Conservation (phyloP, 1,139 yeast species). For the Geotrichum armillariae region DNA sequence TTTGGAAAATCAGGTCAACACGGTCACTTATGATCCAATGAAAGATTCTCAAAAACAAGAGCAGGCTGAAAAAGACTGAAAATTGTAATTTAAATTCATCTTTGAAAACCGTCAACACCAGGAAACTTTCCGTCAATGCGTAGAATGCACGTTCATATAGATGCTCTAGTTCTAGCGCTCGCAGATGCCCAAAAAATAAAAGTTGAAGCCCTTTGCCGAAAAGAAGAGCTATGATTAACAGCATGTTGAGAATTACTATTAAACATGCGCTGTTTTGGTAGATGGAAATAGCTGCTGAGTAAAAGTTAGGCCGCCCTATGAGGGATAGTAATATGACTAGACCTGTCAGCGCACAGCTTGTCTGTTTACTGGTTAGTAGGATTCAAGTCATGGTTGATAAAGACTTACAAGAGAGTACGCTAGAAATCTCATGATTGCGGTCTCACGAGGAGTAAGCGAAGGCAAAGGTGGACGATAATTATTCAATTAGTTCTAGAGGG, state of each 20-base stretch:
- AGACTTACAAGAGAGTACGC: constrained; percentile 23
- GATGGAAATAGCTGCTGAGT: constrained; percentile 47
- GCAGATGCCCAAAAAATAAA: constrained; percentile 70
- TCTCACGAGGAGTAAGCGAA: neutral
- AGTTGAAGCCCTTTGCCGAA: constrained; percentile 49
- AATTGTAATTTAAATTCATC: constrained; percentile 56
- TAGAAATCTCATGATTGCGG: constrained; percentile 28
- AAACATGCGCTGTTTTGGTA: constrained; percentile 46
- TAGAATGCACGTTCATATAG: constrained; percentile 66
- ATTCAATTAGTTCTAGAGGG: too few species aligned
- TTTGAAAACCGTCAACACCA: constrained; percentile 62
- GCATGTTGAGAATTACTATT: constrained; percentile 46
- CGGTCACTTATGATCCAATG: constrained; percentile 65
- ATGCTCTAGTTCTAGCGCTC: constrained; percentile 77
- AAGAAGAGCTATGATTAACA: constrained; percentile 43
- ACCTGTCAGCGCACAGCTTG: constrained; percentile 32
- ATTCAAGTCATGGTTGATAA: neutral
- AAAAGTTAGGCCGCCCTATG: constrained; percentile 44
- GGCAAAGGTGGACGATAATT: too few species aligned
- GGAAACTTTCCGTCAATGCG: constrained; percentile 64
- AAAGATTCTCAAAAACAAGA: constrained; percentile 62
- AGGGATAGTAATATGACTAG: constrained; percentile 39
- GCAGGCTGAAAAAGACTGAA: constrained; percentile 38
- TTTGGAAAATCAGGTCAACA: constrained; percentile 39
- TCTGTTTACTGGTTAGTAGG: neutral